Conservation (phyloP, 2,329 filamentous ascomycete genomes). For the Alternaria gansuensis region DNA sequence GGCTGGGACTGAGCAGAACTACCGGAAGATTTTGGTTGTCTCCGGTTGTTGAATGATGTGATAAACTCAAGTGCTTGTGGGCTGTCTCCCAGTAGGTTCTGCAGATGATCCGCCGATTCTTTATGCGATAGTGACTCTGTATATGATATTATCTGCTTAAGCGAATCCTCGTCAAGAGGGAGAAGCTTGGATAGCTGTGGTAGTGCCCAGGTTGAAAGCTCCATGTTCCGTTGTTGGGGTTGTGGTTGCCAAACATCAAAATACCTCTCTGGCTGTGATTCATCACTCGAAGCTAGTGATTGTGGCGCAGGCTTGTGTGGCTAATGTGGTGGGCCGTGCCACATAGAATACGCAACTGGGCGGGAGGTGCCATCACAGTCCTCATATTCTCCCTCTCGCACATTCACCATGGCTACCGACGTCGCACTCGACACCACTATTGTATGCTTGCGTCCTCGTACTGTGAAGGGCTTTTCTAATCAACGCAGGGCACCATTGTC, state of each 20-base stretch:
- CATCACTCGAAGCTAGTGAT: conserved; percentile 28
- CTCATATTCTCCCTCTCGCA: conserved; percentile 25
- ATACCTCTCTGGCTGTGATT: conserved; percentile 27
- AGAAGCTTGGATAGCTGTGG: conserved; percentile 81
- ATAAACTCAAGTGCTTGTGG: conserved; percentile 77
- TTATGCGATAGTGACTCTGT: conserved; percentile 77
- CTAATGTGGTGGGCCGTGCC: conserved; percentile 23
- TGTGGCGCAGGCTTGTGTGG: conserved; percentile 27
- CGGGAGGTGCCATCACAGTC: conserved; percentile 32
- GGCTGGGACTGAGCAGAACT: conserved; percentile 25
- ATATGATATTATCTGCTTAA: conserved; percentile 86
- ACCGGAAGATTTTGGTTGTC: conserved; percentile 51
- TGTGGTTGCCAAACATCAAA: conserved; percentile 11
- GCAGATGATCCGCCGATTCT: conserved; percentile 83
- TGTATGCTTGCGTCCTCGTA: neutral
- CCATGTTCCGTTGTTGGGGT: conserved; percentile 40
- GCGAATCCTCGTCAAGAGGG: conserved; percentile 82
- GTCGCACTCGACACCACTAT: conserved; percentile 76
- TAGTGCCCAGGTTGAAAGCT: conserved; percentile 65
- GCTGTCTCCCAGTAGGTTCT: conserved; percentile 86
- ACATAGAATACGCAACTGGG: conserved; percentile 12
- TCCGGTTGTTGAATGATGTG: conserved; percentile 75
- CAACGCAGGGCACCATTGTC: conserved; percentile 75
- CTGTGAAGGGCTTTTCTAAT: conserved; percentile 5
- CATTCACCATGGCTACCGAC: conserved; percentile 62